Evolutionary conservation across 192 early-diverging fungal species (phyloP).

Genomic region (Backusella macrospora): DNA sequence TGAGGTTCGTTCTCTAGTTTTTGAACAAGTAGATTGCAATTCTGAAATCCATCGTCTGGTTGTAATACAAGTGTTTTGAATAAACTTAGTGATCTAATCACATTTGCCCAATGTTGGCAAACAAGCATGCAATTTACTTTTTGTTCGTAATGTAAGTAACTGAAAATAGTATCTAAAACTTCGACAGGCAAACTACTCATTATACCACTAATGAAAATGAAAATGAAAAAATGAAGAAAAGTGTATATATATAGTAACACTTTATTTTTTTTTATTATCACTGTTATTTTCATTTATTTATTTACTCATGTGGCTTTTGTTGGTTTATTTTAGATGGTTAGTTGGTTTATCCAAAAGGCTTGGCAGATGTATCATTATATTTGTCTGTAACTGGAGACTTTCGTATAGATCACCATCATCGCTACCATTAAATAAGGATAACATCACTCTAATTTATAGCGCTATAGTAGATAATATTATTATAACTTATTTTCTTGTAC

Average conservation of each 20-base stretch:
- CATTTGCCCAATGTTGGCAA: background rate
- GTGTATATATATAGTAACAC: background rate
- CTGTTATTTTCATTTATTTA: too few species aligned
- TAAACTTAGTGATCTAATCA: background rate
- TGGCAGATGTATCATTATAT: background rate
- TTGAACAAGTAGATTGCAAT: background rate
- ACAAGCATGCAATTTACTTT: background rate
- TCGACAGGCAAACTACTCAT: background rate
- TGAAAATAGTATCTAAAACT: background rate
- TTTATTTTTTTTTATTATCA: too few species aligned
- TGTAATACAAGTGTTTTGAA: background rate
- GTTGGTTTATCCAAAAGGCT: background rate
- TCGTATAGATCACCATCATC: too few species aligned
- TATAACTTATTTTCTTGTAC: too few species aligned
- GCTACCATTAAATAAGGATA: too few species aligned
- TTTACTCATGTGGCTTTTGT: slow-evolving; percentile 9
- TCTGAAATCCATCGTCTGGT: background rate
- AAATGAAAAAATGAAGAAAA: background rate
- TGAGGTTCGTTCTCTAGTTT: background rate
- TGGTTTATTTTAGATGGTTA: background rate
- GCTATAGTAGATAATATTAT: too few species aligned
- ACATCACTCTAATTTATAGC: too few species aligned
- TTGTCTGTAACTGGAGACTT: background rate
- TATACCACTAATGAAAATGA: background rate
- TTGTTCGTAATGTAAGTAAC: background rate